A percentile compares a stretch with the other conserved stretches of the same genome.
Conservation (phyloP, 139 green algal genomes). For the Choricystis sp. region DNA sequence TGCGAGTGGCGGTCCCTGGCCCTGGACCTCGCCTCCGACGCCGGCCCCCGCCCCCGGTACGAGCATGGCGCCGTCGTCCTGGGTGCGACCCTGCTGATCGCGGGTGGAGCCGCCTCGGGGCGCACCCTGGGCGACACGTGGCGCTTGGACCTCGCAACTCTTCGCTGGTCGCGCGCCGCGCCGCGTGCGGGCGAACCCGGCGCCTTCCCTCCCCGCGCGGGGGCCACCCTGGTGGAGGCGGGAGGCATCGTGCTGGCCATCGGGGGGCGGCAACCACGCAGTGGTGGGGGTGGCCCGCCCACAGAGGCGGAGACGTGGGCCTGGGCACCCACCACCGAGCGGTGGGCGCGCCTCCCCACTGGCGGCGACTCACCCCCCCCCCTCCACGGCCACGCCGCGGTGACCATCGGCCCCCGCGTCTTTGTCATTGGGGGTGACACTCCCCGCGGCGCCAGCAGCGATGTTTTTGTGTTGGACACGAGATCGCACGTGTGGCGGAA, state of each 20-base stretch:
- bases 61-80: slow-evolving; percentile 62
- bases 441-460: neutral
- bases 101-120: slow-evolving; percentile 66
- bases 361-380: slow-evolving; percentile 23
- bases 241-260: neutral
- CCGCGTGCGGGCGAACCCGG: neutral
- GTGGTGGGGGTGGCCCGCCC: too few species aligned
- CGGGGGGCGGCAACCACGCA: neutral
- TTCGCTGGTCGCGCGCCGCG: slow-evolving; percentile 40
- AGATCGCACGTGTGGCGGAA: neutral
- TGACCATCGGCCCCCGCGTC: neutral
- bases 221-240: neutral
- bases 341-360: slow-evolving; percentile 26
- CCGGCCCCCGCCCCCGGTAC: slow-evolving; percentile 43
- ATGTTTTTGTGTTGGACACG: neutral
- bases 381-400: slow-evolving; percentile 55
- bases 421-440: neutral
- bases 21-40: slow-evolving; percentile 13
- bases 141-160: slow-evolving; percentile 52
- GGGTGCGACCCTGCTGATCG: slow-evolving; percentile 42
- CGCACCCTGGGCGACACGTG: slow-evolving; percentile 74
- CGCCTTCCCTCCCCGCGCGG: neutral
- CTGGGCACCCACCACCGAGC: slow-evolving; percentile 15
- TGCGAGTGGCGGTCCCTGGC: slow-evolving; percentile 3
- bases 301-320: slow-evolving; percentile 13